Conservation (phyloP, 2,329 filamentous ascomycete genomes). For the Chalaropsis thielavioides region DNA sequence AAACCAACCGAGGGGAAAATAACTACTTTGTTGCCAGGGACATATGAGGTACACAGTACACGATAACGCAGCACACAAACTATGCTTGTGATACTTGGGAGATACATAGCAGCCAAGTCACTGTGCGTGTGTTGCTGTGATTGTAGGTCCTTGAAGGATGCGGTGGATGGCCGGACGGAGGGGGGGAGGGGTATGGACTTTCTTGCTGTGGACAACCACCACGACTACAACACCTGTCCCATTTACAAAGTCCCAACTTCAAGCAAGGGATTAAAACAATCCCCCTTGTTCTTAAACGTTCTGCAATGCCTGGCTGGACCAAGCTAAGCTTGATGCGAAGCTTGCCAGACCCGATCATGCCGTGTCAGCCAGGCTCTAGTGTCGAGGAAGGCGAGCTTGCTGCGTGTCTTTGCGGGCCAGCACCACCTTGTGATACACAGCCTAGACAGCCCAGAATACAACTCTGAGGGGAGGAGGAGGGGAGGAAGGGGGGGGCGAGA, state of each 20-base stretch:
- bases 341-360: neutral
- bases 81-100: no score
- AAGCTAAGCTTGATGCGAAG: neutral
- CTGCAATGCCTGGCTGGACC: neutral
- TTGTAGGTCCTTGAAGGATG: neutral
- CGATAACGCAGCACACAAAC: neutral
- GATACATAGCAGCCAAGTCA: no score
- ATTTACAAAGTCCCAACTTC: neutral
- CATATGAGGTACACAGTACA: neutral
- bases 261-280: neutral
- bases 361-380: neutral
- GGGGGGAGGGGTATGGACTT: neutral
- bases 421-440: neutral
- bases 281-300: neutral
- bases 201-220: neutral
- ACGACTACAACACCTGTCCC: no score
- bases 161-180: neutral
- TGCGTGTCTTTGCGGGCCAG: neutral
- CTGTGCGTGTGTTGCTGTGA: neutral
- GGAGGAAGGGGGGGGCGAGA: neutral
- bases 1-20: neutral
- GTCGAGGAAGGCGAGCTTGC: neutral
- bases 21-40: neutral
- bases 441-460: neutral
- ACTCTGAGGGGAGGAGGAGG: neutral